Base-by-base conservation (phyloP, 2,329 filamentous ascomycete species). In the Colletotrichum brevisporum region DNA sequence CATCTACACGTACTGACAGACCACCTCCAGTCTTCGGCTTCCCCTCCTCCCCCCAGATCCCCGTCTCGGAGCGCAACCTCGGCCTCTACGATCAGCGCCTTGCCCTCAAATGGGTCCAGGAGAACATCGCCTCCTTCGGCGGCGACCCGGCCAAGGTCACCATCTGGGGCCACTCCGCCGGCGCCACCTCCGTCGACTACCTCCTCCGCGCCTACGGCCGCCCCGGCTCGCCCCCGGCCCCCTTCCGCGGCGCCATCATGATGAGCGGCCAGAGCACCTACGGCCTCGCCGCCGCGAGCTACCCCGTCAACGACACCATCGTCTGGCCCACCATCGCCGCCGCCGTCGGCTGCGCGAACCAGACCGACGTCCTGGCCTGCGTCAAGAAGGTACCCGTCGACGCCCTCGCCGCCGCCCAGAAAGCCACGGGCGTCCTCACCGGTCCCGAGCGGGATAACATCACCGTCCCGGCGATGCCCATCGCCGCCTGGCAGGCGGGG, bases 91-190 rank as follows among this genome's bases (percentile, higher is more conserved):
- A 78, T 51, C 74, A 78, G 31, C 73, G 77, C 5, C 72, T 73
- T 5, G 78, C 76, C 2, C 74, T 79, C 0, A 74, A 80, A 15
- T 80, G 76, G 77, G 27, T 80, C 6, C 74, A 75, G 1, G 76
- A 79, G 6, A 80, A 77, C 41, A 74, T 76, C 10, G 64, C 24
- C 6, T 74, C 72, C 8, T 78, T 79, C 16, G 78, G 78, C 2
- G 76, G 77, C 9, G 71, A 77, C n/a, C 71, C 76, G 1, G 43
- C 53, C 2, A 75, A 76, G 26, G 70, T 80, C 16, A 80, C 78
- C 24, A 75, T 79, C 21, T 71, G 74, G 5, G 78, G 78, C 2
- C 74, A 80, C 66, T 79, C 78, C 2, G 78, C 78, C 0, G 78
- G 78, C 0, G 75, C 76, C 36, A 56, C 9, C 68, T 64, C 69